Base-by-base conservation (phyloP, 345 rosid species). In the Syzygium oleosum region DNA sequence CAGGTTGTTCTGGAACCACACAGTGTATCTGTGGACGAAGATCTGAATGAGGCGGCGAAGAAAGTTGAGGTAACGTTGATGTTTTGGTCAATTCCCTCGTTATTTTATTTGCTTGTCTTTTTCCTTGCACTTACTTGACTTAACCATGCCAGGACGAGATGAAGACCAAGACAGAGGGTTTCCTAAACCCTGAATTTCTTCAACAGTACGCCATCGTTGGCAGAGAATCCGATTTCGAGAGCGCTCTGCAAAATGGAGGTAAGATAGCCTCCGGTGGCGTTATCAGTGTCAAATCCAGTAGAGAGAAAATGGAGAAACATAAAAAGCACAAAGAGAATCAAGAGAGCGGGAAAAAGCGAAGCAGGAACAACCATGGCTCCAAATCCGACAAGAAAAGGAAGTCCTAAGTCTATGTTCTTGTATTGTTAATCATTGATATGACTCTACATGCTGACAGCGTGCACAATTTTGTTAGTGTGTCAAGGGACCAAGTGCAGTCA, bases 1-100 rank as follows among this genome's bases (percentile, higher is more conserved):
- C 96, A 98, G 99, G 89, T 92, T 55, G 90, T 86, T 68, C 90
- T 96, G 88, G 93, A 92, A 90, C 98, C 99, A n/a, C 99, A 93
- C 89, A 94, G 86, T 59, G 92, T 97, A 88, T 92, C 99, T 2
- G 91, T 98, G 88, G 98, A 95, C 11, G 98, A 96, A 85, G 99
- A 96, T 92, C 98, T 96, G 51, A 94, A 92, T 85, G 97, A 95
- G 77, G 99, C 88, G 21, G 99, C 98, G 52, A 92, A 88, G 93
- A 91, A 95, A 94, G 97, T 94, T 86, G 95, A 95, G 99, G 99
- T 98, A 68, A n/a, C 8, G 15, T 27, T 86, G 22, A 7, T 55
- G n/a, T 46, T 43, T 43, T 31, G 8, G 25, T 38, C 31, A n/a
- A 34, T 51, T 22, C 29, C 55, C 52, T 86, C 58, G 15, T 21